Evolutionary conservation across 257 asterid genomes (phyloP).

Genomic region (Plantago major): DNA sequence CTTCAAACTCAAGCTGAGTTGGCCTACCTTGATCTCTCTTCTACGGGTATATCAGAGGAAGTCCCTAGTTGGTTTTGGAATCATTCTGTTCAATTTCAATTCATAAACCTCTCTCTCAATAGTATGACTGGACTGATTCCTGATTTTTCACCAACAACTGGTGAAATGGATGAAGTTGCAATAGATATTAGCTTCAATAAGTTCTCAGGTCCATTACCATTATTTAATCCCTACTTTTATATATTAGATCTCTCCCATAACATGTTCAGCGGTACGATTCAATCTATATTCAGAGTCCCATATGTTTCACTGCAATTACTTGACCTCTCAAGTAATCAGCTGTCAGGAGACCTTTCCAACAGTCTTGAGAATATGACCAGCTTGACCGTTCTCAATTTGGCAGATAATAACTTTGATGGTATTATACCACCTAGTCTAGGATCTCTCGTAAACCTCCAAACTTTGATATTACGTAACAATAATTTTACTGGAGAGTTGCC

Average conservation of each 20-base stretch:
- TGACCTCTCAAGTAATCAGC: conserved; percentile 23
- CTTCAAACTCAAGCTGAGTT: background rate
- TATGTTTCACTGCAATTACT: background rate
- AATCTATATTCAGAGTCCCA: conserved; percentile 16
- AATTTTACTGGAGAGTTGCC: conserved; percentile 30
- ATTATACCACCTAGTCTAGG: no score
- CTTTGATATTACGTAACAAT: background rate
- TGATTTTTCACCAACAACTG: no score
- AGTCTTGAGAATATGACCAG: conserved; percentile 16
- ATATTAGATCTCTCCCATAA: conserved; percentile 21
- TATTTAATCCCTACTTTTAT: background rate
- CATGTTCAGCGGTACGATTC: conserved; percentile 27
- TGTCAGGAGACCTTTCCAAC: conserved; percentile 23
- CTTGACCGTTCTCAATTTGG: conserved; percentile 15
- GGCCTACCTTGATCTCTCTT: background rate
- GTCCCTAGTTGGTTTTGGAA: conserved; percentile 25
- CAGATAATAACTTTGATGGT: conserved; percentile 10
- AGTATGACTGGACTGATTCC: conserved; percentile 24
- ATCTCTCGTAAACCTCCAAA: background rate
- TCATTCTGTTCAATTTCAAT: conserved; percentile 9
- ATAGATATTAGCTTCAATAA: no score
- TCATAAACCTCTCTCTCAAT: conserved; percentile 32
- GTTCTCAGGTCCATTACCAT: conserved; percentile 24
- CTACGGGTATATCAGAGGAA: background rate
- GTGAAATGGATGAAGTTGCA: no score